A percentile compares a stretch with the other conserved stretches of the same genome.
These are phyloP conservation scores for Zygotorulaspora chibaensis DNA, from an alignment of 805 yeast species.

Conservation along the genomic window DNA sequence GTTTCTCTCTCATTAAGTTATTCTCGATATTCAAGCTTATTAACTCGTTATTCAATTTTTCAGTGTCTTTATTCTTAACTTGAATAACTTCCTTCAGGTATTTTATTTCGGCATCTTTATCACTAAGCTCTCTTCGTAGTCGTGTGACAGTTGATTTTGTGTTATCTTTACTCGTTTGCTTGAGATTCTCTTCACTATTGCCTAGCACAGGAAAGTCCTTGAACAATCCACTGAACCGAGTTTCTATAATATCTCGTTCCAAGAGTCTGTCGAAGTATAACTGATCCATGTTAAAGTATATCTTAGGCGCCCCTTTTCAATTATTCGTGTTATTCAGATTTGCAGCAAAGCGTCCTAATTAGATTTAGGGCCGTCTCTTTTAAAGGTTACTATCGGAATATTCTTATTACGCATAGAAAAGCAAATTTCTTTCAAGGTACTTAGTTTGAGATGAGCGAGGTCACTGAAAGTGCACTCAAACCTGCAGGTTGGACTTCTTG, in stretches of 20 bases:
- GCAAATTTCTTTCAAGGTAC: not conserved
- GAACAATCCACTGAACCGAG: conserved; percentile 22
- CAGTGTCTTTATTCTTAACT: conserved; percentile 53
- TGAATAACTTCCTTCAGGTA: conserved; percentile 30
- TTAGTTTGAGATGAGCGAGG: conserved; percentile 5
- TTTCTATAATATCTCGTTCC: conserved; percentile 21
- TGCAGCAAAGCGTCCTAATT: too few species aligned
- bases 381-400: not conserved
- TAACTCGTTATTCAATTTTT: conserved; percentile 62
- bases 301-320: not conserved
- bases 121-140: conserved; percentile 17
- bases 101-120: conserved; percentile 24
- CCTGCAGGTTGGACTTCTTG: conserved; percentile 8
- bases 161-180: conserved; percentile 2
- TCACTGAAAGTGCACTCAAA: not conserved
- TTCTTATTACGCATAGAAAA: not conserved
- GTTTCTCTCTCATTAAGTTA: conserved; percentile 35
- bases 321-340: not conserved
- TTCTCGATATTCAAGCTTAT: conserved; percentile 56
- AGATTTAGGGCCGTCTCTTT: not conserved
- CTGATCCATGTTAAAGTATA: conserved; percentile 11
- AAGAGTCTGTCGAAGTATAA: conserved; percentile 13
- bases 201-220: conserved; percentile 2
- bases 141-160: conserved; percentile 5
- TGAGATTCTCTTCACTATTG: not conserved